A percentile compares a stretch with the other conserved stretches of the same genome.
phyloP scores from a whole-genome alignment of 2,329 filamentous ascomycete genomes.

The Fusarium devonianum region DNA sequence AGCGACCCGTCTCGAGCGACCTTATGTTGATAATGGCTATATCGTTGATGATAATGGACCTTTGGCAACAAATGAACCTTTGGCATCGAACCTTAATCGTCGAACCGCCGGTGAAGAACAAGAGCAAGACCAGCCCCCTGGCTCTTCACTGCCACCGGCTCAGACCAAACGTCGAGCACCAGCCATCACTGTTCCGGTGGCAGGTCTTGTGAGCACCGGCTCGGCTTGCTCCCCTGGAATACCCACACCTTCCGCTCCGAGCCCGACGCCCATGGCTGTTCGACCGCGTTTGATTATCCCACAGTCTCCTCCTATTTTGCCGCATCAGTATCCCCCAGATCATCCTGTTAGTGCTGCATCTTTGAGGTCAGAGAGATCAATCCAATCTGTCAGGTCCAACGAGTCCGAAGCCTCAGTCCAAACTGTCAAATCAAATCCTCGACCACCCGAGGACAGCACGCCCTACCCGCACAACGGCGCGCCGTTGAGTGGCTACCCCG shows the following conservation, averaged over 20 bases:
- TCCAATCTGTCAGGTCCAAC: constrained; percentile 31
- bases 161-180: background rate
- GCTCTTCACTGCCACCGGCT: background rate
- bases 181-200: constrained; percentile 4
- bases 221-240: constrained; percentile 1
- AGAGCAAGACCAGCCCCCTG: no score
- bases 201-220: background rate
- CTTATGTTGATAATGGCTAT: no score
- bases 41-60: no score
- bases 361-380: constrained; percentile 30
- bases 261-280: constrained; percentile 42
- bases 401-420: constrained; percentile 32
- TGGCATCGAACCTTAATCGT: no score
- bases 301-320: constrained; percentile 26
- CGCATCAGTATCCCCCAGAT: constrained; percentile 7
- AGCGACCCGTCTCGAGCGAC: no score
- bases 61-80: no score
- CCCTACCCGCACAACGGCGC: constrained; percentile 40
- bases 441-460: constrained; percentile 43
- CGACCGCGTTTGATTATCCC: constrained; percentile 44
- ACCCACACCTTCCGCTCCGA: constrained; percentile 46
- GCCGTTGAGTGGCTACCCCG: constrained; percentile 31
- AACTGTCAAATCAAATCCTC: constrained; percentile 39
- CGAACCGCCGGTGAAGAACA: no score
- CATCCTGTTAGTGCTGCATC: constrained; percentile 31